Evolutionary conservation across 352 stramenopile genomes (phyloP), one percentile per base, ranked within the genome.

Genomic region (Pythium aquatile): DNA sequence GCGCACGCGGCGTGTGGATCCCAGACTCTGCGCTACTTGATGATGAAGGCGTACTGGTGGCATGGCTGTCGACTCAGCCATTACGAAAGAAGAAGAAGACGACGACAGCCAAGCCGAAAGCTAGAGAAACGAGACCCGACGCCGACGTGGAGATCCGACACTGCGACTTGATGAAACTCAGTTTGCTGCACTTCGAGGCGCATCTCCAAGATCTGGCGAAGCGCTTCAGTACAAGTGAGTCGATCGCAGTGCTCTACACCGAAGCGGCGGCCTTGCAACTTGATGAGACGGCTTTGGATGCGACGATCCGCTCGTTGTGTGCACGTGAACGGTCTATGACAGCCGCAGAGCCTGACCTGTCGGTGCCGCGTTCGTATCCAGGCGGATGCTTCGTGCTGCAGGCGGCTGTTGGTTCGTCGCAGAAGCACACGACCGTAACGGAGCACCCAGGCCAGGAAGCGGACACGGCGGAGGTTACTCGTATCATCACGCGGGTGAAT

Each of bases 1-100:
- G 70, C 3, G 44, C 66, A 0, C 35, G n/a, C 0, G 61, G 65
- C 16, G 72, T 82, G 1, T 11, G 7, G 6, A 64, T 84, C 30
- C 69, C 74, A 0, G 74, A 80, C 32, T 77, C 74, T 6, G 76
- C 66, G 16, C 51, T 85, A n/a, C 74, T 82, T 44, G 69, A 81
- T 24, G 44, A 62, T 8, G 76, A 80, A 62, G 76, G 74, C n/a
- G 62, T 81, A 1, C 62, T 82, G 6, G 71, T 70, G n/a, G 62
- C 61, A 5, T 82, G 76, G 74, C 40, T 79, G 5, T 73, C 51
- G 53, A 37, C 63, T 3, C 56, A 44, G 8, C 33, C 20, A 44
- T 29, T 37, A 7, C 58, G 60, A n/a, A 58, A 51, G 17, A 37
- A 17, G 6, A 46, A 48, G 20, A 53, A 55, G 46, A 48, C 29